Evolutionary conservation across 371 early-diverging fungal species (phyloP).

Genomic region (Smittium culicis): DNA sequence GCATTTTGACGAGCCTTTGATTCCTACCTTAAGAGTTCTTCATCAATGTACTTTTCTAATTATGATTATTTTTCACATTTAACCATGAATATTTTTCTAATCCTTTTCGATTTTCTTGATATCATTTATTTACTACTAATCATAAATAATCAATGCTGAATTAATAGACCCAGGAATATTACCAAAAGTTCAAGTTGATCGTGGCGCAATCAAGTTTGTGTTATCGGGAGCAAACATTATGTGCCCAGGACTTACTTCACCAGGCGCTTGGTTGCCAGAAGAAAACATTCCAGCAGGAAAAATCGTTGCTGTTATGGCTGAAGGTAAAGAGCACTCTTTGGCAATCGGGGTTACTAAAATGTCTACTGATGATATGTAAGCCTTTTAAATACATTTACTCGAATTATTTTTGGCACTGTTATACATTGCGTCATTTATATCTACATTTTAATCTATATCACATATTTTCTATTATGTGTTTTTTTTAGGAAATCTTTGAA

Average conservation of each 20-base stretch:
- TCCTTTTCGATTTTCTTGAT: background rate
- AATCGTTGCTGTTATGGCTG: conserved; percentile 86
- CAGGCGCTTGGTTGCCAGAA: conserved; percentile 70
- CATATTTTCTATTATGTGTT: conserved; percentile 23
- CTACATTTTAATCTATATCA: background rate
- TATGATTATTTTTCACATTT: no score
- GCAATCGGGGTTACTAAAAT: conserved; percentile 79
- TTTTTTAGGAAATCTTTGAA: conserved; percentile 46
- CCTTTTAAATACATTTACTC: conserved; percentile 28
- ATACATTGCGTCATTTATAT: background rate
- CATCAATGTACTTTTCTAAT: conserved; percentile 51
- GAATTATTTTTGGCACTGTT: background rate
- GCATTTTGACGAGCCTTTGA: conserved; percentile 81
- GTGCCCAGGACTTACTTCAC: conserved; percentile 94
- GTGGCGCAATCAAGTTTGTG: conserved; percentile 95
- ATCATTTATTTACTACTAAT: conserved; percentile 9
- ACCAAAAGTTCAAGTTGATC: conserved; percentile 83
- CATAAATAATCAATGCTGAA: conserved; percentile 25
- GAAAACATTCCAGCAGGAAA: conserved; percentile 51
- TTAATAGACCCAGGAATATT: conserved; percentile 63
- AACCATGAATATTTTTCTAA: background rate
- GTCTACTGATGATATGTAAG: conserved; percentile 75
- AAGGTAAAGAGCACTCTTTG: conserved; percentile 90
- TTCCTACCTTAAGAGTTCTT: conserved; percentile 71
- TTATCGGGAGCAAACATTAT: conserved; percentile 93